A percentile compares a stretch with the other conserved stretches of the same genome.
Conservation (phyloP, 2,329 filamentous ascomycete genomes). For the Cladosporium sp. region DNA sequence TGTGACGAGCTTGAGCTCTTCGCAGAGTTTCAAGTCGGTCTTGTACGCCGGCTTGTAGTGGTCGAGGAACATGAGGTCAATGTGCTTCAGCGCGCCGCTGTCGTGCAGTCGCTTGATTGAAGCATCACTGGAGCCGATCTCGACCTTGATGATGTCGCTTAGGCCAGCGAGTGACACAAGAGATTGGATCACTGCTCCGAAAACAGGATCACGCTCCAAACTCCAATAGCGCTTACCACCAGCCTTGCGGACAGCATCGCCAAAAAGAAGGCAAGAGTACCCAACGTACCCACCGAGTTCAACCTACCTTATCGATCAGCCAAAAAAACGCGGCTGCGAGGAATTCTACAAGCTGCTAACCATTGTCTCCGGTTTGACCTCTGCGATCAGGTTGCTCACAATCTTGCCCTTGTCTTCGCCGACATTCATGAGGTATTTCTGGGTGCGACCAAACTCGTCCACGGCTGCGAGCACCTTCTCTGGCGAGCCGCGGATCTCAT, state of each 20-base stretch:
- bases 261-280: slow-evolving; percentile 79
- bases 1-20: slow-evolving; percentile 66
- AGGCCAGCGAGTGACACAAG: slow-evolving; percentile 76
- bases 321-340: slow-evolving; percentile 18
- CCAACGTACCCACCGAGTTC: slow-evolving; percentile 81
- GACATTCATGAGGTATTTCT: slow-evolving; percentile 79
- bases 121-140: slow-evolving; percentile 69
- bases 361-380: slow-evolving; percentile 68
- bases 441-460: slow-evolving; percentile 66
- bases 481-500: slow-evolving; percentile 66
- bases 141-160: slow-evolving; percentile 67
- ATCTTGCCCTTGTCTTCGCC: slow-evolving; percentile 74
- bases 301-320: slow-evolving; percentile 47
- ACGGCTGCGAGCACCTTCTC: slow-evolving; percentile 66
- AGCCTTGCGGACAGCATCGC: slow-evolving; percentile 62
- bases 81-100: slow-evolving; percentile 55
- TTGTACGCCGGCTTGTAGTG: slow-evolving; percentile 78
- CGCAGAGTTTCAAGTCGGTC: slow-evolving; percentile 74
- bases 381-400: slow-evolving; percentile 67
- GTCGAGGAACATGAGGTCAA: slow-evolving; percentile 77
- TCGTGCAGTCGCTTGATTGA: slow-evolving; percentile 63
- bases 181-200: slow-evolving; percentile 67
- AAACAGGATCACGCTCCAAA: slow-evolving; percentile 73
- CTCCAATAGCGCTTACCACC: slow-evolving; percentile 70
- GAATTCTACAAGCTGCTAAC: slow-evolving; percentile 36